Percentiles rank a stretch among this genome's conserved stretches.
phyloP scores from a whole-genome alignment of 352 stramenopile species.

The Phytopythium helicoides region DNA sequence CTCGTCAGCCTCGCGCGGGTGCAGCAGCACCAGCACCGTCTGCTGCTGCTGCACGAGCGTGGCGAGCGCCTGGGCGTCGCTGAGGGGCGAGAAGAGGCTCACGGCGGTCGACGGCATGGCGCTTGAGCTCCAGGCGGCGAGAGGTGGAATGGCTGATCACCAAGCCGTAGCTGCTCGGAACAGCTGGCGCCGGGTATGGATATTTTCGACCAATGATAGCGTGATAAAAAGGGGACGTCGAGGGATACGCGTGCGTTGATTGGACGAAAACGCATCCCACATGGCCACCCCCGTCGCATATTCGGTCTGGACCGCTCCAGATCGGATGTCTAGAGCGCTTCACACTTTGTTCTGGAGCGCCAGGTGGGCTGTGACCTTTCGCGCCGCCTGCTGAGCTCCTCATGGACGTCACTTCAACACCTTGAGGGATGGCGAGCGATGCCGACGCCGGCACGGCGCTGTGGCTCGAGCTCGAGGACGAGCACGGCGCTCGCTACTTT shows the following conservation, averaged over 20 bases:
- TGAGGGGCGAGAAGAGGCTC: conserved; percentile 5
- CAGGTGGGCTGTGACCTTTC: not conserved
- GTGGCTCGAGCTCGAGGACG: conserved; percentile 41
- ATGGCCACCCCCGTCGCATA: too few relatives aligned
- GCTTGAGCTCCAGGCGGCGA: too few relatives aligned
- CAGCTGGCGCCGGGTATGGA: too few relatives aligned
- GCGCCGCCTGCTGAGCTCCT: not conserved
- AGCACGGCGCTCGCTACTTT: conserved; percentile 44
- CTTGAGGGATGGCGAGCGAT: not conserved
- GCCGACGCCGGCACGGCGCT: not conserved
- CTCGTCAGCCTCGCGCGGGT: conserved; percentile 22
- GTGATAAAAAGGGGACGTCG: too few relatives aligned
- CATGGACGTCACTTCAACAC: not conserved
- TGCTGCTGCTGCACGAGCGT: conserved; percentile 2
- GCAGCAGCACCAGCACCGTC: conserved; percentile 16
- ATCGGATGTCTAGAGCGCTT: not conserved
- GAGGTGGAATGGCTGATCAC: too few relatives aligned
- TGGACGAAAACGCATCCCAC: too few relatives aligned
- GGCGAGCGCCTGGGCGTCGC: conserved; percentile 2
- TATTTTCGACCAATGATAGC: too few relatives aligned
- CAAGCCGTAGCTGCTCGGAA: not conserved
- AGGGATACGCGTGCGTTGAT: too few relatives aligned
- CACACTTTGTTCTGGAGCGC: not conserved
- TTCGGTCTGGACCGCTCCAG: not conserved
- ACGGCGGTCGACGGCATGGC: not conserved